Base-by-base conservation (phyloP, 768 basidiomycete species). In the Pholiota conissans region DNA sequence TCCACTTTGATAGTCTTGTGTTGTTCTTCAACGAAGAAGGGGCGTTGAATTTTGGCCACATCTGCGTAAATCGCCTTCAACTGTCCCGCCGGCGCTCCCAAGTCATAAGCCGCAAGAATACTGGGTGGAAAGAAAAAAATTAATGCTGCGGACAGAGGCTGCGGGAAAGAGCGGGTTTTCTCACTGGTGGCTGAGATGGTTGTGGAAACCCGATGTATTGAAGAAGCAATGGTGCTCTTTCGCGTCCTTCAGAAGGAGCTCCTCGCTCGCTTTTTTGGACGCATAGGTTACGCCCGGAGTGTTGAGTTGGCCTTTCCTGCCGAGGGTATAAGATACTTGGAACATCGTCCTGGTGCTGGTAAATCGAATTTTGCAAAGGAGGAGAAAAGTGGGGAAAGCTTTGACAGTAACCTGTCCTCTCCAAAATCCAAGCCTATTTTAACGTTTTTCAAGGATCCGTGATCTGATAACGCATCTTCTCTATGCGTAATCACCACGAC, bases 141-240 rank as follows among this genome's bases (percentile, higher is more conserved):
- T n/a, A n/a, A n/a, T n/a, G n/a, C n/a, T n/a, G n/a, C n/a, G n/a
- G n/a, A n/a, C n/a, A n/a, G n/a, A n/a, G n/a, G n/a, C n/a, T 14
- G 32, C 56, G 32, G 18, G 42, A 52, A 48, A 10, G 14, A 14
- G 52, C 40, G 18, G 45, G 30, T 35, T 10, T 29, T 63, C 80
- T 68, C 51, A 84, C 84, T 85, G 84, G 61, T 86, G 84, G 61
- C 78, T 79, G 14, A 83, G 66, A 65, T 86, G 84, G 64, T 84
- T 85, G 62, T 86, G 84, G 27, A 85, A 73, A 2, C 72, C 69
- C 1, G 63, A 24, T n/a, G 64, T 49, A 10, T 73, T 67, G 61
- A 76, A 83, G 63, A 77, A 79, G 62, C 82, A 83, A 58, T 85
- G 84, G 58, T 84, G 77, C 13, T 68, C 63, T 55, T 80, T 69